Evolutionary conservation across 2,329 filamentous ascomycete genomes (phyloP), one percentile per base, ranked within the genome.

Genomic region (Clonostachys solani): DNA sequence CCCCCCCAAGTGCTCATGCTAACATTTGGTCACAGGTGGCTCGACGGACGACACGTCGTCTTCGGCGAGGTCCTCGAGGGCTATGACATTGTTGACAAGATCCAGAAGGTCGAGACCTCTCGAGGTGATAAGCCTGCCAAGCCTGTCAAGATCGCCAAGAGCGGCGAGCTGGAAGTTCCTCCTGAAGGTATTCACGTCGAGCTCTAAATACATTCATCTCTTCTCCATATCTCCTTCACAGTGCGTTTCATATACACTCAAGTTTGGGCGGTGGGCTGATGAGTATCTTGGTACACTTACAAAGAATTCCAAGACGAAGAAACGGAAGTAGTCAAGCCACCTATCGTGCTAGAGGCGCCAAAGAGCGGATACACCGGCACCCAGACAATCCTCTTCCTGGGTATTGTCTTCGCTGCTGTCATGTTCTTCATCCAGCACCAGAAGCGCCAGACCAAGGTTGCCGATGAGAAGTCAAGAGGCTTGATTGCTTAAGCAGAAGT

Each of bases 131-230:
- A 83, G 72, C 89, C 89, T 29, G 64, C 66, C 52, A 71, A 84
- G 71, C 64, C 75, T 17, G 76, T 94, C 71, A 92, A 84, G 77
- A 90, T 95, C 62, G 78, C 68, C 66, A 89, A 91, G 80, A 89
- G 86, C 71, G 89, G 89, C 69, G 88, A 92, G 78, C 75, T 94
- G 59, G 80, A 85, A 67, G 85, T 92, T 56, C 86, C 88, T 66
- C 76, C 83, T 77, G 89, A 94, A 94, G 89, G 89, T 94, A 92
- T 90, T 77, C 87, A 91, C 74, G 81, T 85, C 73, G 89, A 94
- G 74, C 87, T 94, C 71, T 94, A 86, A 80, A 75, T 72, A 64
- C 56, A 52, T 51, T 50, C 47, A 54, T 52, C 43, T 49, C 47
- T 49, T 50, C 48, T 47, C 45, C 46, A 49, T 41, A 37, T 47